Evolutionary conservation across 768 basidiomycete species (phyloP).

Genomic region (Russula ochroleuca): DNA sequence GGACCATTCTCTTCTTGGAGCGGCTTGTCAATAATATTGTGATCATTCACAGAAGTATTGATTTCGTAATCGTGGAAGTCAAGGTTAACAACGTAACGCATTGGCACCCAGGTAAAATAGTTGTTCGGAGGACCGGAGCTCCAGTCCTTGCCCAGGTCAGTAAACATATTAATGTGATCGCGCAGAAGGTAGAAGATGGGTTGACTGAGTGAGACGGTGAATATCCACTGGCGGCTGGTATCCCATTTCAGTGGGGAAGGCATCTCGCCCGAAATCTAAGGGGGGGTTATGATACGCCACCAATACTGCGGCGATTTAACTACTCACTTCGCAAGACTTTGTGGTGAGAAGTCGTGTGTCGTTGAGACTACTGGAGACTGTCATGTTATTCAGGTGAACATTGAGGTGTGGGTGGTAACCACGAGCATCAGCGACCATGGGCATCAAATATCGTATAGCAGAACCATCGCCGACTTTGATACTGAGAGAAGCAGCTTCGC

Average conservation of each 20-base stretch:
- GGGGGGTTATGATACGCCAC: neutral
- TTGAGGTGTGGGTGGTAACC: conserved; percentile 82
- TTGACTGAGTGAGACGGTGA: conserved; percentile 65
- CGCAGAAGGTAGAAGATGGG: conserved; percentile 76
- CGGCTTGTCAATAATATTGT: conserved; percentile 93
- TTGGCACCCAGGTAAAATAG: conserved; percentile 81
- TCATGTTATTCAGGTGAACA: conserved; percentile 75
- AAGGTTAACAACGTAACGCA: conserved; percentile 65
- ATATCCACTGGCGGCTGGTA: conserved; percentile 69
- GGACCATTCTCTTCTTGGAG: conserved; percentile 80
- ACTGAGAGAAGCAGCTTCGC: conserved; percentile 70
- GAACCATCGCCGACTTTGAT: conserved; percentile 75
- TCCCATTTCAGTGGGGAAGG: conserved; percentile 85
- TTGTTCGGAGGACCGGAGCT: conserved; percentile 74
- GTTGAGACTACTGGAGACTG: conserved; percentile 80
- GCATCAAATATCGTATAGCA: conserved; percentile 78
- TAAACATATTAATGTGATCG: conserved; percentile 93
- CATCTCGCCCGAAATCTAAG: conserved; percentile 63
- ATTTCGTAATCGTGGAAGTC: conserved; percentile 72
- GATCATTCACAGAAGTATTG: conserved; percentile 87
- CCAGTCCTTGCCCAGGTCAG: conserved; percentile 93
- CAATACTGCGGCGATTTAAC: neutral
- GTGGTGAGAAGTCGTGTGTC: conserved; percentile 75
- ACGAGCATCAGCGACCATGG: conserved; percentile 64
- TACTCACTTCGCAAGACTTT: conserved; percentile 69